Evolutionary conservation across 2,329 filamentous ascomycete genomes (phyloP).

Genomic region (Verruconis gallopava): DNA sequence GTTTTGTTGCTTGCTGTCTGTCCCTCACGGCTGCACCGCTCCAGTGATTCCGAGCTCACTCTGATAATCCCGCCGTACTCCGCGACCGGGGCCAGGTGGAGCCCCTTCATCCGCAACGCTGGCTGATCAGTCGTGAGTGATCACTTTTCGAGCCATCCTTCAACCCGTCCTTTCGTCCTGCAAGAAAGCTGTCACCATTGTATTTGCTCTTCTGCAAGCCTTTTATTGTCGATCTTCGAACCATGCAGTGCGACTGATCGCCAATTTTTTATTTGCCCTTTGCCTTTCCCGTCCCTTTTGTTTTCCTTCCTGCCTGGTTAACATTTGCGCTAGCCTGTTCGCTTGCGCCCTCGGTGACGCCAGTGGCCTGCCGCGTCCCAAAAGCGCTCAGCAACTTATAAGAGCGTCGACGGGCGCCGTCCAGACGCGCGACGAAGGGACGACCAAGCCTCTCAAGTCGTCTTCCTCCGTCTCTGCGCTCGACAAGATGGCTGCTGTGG

Average conservation of each 20-base stretch:
- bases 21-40: too few relatives aligned
- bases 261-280: too few relatives aligned
- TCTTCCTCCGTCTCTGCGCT: neutral
- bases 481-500: slow-evolving; percentile 3
- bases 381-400: neutral
- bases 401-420: neutral
- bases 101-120: too few relatives aligned
- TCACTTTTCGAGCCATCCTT: neutral
- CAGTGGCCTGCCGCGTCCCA: neutral
- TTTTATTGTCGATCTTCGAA: neutral
- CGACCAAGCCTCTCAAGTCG: neutral
- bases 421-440: neutral
- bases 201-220: neutral
- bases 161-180: too few relatives aligned
- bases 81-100: too few relatives aligned
- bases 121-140: neutral
- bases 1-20: too few relatives aligned
- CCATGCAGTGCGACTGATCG: too few relatives aligned
- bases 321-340: neutral
- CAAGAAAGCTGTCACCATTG: too few relatives aligned
- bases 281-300: neutral
- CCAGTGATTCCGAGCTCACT: too few relatives aligned
- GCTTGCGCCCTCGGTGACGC: neutral
- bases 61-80: neutral
- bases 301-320: neutral